Evolutionary conservation across 2,329 filamentous ascomycete species (phyloP), one percentile per base, ranked within the genome.

Genomic region (Tolypocladium inflatum): DNA sequence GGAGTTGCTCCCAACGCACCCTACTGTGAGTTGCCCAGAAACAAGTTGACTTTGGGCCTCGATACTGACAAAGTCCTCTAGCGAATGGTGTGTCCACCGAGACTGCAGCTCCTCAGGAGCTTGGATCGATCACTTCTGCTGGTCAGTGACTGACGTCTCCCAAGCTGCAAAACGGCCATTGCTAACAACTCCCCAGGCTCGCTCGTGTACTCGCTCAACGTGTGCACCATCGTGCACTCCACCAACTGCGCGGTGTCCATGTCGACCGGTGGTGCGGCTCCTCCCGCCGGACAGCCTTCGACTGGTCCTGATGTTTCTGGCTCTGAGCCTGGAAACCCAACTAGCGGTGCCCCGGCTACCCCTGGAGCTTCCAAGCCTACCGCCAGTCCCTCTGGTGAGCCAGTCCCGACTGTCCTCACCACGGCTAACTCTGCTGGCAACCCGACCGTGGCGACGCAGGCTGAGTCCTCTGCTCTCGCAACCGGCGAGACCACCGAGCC

Each of bases 211-310:
- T 68, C 71, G 35, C 66, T 73, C 62, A 73, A 72, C 63, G 61
- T 71, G 57, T 75, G 73, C 67, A 68, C 66, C 60, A 59, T 74
- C 55, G 61, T 72, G 35, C 65, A 71, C 35, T 67, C 66, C 58
- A 74, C 72, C 38, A 61, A 66, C 56, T 75, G 73, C 64, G 60
- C 65, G 38, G 60, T 67, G 53, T 64, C 66, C 54, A 63, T 68
- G 55, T 69, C 70, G 33, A 70, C 64, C 45, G 66, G 59, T 48
- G 61, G 55, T 26, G 56, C 52, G 17, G 58, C 39, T n/a, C 51
- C 59, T n/a, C 54, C 65, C 15, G 56, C 59, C 13, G 62, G 60
- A 57, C 43, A 50, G 9, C 57, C 59, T 15, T 50, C 56, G 26
- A 57, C 43, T 17, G n/a, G 48, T 26, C 21, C 56, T 23, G 10